Base-by-base conservation (phyloP, 2,329 filamentous ascomycete species). In the Pestalotiopsis sp. region DNA sequence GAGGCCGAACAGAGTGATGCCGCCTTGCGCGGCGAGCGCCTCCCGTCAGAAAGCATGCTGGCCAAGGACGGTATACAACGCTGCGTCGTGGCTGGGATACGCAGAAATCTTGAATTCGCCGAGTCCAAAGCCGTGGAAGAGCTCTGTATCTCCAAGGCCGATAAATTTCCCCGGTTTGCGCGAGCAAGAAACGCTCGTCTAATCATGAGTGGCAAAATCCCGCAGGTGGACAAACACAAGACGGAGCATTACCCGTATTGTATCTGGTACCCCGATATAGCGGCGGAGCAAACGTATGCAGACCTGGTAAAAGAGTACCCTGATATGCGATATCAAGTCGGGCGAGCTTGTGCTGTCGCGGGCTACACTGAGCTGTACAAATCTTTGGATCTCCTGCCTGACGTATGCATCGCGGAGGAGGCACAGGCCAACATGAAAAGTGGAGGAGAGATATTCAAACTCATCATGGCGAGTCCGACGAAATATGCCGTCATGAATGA, bases 401-500 rank as follows among this genome's bases (percentile, higher is more conserved):
- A 83, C 39, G 74, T 78, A 5, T 74, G 76, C 41, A 77, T 83
- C 36, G 81, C 81, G 0, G 82, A 82, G 65, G 81, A 83, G 69
- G 81, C 81, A 7, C 73, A 78, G 5, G 79, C 82, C 17, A 75
- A 59, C 17, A 36, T 1, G 31, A 36, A 7, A 9, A 36, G 6
- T 36, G 31, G 31, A 36, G 31, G 2, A 1, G 7, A 36, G 9
- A 36, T 36, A 36, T 9, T 36, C 41, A 45, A 13, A 45, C 1
- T 45, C 13, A 14, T 45, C 17, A 45, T 45, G 41, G 2, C 41
- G 2, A 45, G 41, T 17, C 13, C 41, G 17, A 45, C 17, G 12
- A 13, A 45, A 4, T 45, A 45, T 45, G 41, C 17, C 13, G 17
- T 45, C 41, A 45, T 45, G 41, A 45, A 45, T 45, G 41, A 45